Base-by-base conservation (phyloP, 2,329 filamentous ascomycete genomes). In the Fusarium incarnatum region DNA sequence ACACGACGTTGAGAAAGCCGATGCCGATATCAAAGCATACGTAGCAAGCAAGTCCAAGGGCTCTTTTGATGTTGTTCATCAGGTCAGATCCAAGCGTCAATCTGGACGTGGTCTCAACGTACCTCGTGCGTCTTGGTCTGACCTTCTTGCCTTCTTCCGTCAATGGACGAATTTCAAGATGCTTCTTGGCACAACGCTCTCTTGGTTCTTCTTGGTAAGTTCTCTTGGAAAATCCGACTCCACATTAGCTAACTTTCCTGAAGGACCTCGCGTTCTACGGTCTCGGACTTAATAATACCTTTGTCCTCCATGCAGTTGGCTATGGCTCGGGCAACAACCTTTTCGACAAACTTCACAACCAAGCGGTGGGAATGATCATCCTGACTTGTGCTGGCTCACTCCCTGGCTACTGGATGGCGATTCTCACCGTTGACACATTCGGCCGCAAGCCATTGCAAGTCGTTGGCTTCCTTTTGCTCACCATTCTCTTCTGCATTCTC, bases 361-460 rank as follows among this genome's bases (percentile, higher is more conserved):
- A 89, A 58, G 91, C 92, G 11, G 85, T 93, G 3, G 93, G 92
- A 9, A 93, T 93, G 78, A 86, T 95, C 59, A 93, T 95, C 65
- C 81, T 95, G 30, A 87, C 92, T 63, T 92, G 91, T 73, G 92
- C 92, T 8, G 92, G 92, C 40, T 89, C 92, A 16, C 88, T 95
- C 7, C 92, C 92, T 0, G 93, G 93, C 15, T 95, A 94, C 81
- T 94, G 91, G 91, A 86, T 91, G 12, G 92, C 91, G 3, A 87
- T 94, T 28, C 84, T 91, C 15, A 89, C 88, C 2, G 88, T 94
- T 64, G 93, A 95, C 78, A 93, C 87, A 2, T 73, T 94, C 18
- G 93, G 93, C 12, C 91, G 93, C 64, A 94, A 93, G 79, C 86
- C 92, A 1, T 90, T 96, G 27, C 93, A 93, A 77, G 78, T 92